These are phyloP conservation scores for Pythium sp. DNA, from an alignment of 352 stramenopile species.

Conservation along the genomic window DNA sequence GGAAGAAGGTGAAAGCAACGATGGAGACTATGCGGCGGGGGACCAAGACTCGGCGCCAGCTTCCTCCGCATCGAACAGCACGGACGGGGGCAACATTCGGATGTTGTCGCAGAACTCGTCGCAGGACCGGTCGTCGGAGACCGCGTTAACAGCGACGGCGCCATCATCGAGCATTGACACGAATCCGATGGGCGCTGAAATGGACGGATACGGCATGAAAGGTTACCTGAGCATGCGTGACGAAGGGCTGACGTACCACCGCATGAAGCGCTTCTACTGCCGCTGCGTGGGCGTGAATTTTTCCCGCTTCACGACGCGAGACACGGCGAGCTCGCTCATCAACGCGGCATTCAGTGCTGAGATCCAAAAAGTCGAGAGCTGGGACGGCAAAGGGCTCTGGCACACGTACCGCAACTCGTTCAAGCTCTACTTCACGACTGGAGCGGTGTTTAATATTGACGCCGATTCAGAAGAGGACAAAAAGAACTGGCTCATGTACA, in stretches of 20 bases:
- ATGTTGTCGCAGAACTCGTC: slow-evolving; percentile 9
- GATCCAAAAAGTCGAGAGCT: slow-evolving; percentile 73
- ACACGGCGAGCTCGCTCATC: slow-evolving; percentile 54
- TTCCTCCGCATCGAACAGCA: neutral
- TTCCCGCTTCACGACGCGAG: slow-evolving; percentile 64
- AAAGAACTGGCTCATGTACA: slow-evolving; percentile 73
- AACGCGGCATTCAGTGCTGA: slow-evolving; percentile 68
- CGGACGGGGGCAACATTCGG: neutral
- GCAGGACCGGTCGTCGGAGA: slow-evolving; percentile 8
- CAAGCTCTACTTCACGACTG: slow-evolving; percentile 75
- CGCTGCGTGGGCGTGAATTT: slow-evolving; percentile 80
- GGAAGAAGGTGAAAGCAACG: slow-evolving; percentile 10
- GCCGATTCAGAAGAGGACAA: slow-evolving; percentile 82
- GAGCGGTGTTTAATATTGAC: slow-evolving; percentile 74
- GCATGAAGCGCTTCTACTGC: slow-evolving; percentile 86
- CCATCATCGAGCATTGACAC: slow-evolving; percentile 6
- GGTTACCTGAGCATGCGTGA: slow-evolving; percentile 80
- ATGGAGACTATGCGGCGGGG: neutral
- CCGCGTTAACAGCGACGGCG: neutral
- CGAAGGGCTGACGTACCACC: slow-evolving; percentile 80
- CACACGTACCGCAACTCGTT: slow-evolving; percentile 86
- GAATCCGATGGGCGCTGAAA: slow-evolving; percentile 35
- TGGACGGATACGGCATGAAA: slow-evolving; percentile 69
- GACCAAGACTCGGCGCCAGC: neutral
- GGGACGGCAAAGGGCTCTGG: slow-evolving; percentile 81